A percentile compares a stretch with the other conserved stretches of the same genome.
Conservation (phyloP, 768 basidiomycete species). For the Candolleomyces aberdarensis region DNA sequence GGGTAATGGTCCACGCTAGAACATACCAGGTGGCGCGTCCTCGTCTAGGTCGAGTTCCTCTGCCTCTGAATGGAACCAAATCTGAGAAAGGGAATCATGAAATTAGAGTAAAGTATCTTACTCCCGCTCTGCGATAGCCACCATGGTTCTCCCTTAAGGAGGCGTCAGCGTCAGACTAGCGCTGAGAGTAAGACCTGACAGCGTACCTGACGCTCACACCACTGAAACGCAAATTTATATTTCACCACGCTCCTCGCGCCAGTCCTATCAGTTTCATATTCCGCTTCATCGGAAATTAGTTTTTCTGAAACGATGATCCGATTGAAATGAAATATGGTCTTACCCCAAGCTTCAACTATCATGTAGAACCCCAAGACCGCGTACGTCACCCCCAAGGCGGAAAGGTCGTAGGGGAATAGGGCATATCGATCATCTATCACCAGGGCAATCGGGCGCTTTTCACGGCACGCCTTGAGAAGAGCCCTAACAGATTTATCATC, state of each 20-base stretch:
- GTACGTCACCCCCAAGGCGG: conserved; percentile 40
- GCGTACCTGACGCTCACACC: conserved; percentile 68
- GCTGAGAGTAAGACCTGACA: background rate
- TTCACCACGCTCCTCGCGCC: conserved; percentile 56
- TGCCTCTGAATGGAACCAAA: too few relatives aligned
- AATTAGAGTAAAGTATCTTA: background rate
- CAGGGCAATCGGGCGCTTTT: conserved; percentile 61
- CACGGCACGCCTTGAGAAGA: conserved; percentile 53
- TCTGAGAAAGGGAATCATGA: too few relatives aligned
- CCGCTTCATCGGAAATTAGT: conserved; percentile 40
- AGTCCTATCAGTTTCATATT: conserved; percentile 53
- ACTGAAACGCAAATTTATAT: conserved; percentile 83
- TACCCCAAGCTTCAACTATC: conserved; percentile 71
- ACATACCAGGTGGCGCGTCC: background rate
- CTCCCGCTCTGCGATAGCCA: conserved; percentile 27
- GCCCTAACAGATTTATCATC: conserved; percentile 71
- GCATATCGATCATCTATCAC: conserved; percentile 73
- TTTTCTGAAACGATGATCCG: background rate
- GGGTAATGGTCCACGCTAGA: background rate
- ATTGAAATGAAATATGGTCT: conserved; percentile 21
- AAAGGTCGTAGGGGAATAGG: conserved; percentile 69
- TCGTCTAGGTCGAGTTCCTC: background rate
- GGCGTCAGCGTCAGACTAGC: background rate
- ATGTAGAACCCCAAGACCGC: conserved; percentile 69
- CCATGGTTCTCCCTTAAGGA: conserved; percentile 43